Evolutionary conservation across 1,284 basidiomycete species (phyloP).

Genomic region (Cutaneotrichosporon cutaneum): DNA sequence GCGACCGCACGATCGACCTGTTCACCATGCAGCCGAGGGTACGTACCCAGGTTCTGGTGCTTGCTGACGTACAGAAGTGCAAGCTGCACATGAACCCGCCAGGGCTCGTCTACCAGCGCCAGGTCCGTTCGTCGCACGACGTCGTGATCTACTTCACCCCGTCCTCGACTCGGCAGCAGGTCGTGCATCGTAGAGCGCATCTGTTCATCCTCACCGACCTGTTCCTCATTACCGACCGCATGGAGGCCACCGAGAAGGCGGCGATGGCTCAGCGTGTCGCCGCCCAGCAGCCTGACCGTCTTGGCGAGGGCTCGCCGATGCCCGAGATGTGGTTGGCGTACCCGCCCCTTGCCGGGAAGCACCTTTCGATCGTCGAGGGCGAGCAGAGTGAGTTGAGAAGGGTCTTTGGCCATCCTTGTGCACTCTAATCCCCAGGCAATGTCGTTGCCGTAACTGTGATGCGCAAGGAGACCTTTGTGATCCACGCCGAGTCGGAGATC

Average conservation of each 20-base stretch:
- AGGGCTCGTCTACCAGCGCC: conserved; percentile 73
- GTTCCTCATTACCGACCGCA: conserved; percentile 82
- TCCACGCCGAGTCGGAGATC: conserved; percentile 65
- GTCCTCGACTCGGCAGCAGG: conserved; percentile 67
- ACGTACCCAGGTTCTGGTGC: conserved; percentile 28
- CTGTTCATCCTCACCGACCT: conserved; percentile 89
- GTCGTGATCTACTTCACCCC: conserved; percentile 77
- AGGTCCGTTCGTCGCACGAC: conserved; percentile 71
- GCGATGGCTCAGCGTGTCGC: conserved; percentile 47
- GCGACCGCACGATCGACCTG: conserved; percentile 80
- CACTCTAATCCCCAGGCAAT: conserved; percentile 58
- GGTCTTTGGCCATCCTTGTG: background rate
- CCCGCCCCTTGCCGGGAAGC: conserved; percentile 93
- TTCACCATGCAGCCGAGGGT: conserved; percentile 96
- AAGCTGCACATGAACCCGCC: conserved; percentile 87
- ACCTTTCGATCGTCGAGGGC: conserved; percentile 70
- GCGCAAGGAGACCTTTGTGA: conserved; percentile 77
- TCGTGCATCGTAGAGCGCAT: conserved; percentile 74
- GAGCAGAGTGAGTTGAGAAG: conserved; percentile 50
- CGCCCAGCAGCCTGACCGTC: conserved; percentile 45
- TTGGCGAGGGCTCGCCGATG: conserved; percentile 57
- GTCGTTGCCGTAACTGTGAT: conserved; percentile 77
- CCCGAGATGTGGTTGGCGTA: conserved; percentile 92
- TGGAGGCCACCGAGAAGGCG: conserved; percentile 64
- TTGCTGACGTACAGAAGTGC: conserved; percentile 63